These are phyloP conservation scores for Melampsora americana DNA, from an alignment of 1,284 basidiomycete genomes.

Conservation along the genomic window DNA sequence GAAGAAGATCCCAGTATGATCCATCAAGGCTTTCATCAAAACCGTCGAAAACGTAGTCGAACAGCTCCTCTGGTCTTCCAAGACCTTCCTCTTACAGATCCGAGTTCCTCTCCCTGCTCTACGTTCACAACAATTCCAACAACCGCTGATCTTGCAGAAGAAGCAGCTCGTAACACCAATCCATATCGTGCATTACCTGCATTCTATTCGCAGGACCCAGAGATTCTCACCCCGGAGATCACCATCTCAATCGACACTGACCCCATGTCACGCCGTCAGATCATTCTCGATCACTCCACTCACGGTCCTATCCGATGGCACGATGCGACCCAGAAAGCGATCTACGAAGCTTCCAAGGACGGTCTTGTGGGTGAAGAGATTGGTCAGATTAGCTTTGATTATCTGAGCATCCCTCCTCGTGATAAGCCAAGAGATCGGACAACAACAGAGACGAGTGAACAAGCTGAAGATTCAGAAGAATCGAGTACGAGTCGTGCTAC, in stretches of 20 bases:
- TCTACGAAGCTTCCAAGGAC: conserved; percentile 28
- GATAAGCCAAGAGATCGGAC: too few species aligned
- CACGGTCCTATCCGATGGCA: conserved; percentile 23
- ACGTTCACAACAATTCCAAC: not conserved
- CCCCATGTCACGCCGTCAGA: conserved; percentile 27
- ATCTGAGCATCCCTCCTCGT: not conserved
- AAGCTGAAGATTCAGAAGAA: too few species aligned
- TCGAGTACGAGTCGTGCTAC: too few species aligned
- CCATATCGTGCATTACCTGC: conserved; percentile 10
- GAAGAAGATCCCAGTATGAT: too few species aligned
- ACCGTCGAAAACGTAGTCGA: too few species aligned
- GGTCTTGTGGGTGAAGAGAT: conserved; percentile 39
- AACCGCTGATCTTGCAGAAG: conserved; percentile 29
- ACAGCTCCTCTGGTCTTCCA: too few species aligned
- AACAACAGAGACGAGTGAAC: too few species aligned
- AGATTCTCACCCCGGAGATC: not conserved
- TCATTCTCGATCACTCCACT: conserved; percentile 4
- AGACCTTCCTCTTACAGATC: too few species aligned
- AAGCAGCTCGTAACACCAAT: conserved; percentile 18
- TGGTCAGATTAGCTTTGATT: conserved; percentile 26
- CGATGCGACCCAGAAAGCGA: conserved; percentile 8
- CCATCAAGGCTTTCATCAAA: too few species aligned
- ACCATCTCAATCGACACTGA: conserved; percentile 15
- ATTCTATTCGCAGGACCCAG: conserved; percentile 5
- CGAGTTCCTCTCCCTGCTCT: too few species aligned